Base-by-base conservation (phyloP, 345 rosid species). In the Populus ilicifolia region DNA sequence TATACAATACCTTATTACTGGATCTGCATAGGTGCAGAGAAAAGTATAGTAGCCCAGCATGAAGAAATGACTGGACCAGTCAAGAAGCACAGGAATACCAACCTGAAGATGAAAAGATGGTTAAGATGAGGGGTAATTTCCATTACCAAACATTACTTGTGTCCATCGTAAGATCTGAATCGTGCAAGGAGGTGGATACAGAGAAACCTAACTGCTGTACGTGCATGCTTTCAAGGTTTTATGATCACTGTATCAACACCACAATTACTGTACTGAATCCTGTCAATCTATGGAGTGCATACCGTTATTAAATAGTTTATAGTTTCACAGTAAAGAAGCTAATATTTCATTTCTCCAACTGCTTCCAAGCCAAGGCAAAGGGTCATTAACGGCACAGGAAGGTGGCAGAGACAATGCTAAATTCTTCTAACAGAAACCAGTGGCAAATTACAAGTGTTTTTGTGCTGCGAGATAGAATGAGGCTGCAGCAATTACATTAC, bases 61-160 rank as follows among this genome's bases (percentile, higher is more conserved):
- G 87, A 90, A 86, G 83, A 89, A 93, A 80, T 93, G 97, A 70
- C 86, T 88, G 33, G 88, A 89, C 98, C 99, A 95, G 78, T 93
- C 92, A 1, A 93, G 83, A 67, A 95, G 93, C 78, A 87, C 93
- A 36, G 89, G 89, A 61, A 90, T 80, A 21, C 95, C 97, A 46
- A 93, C 99, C 97, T 93, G 89, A 77, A 69, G 35, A 48, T 44
- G 36, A 71, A 13, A 48, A 20, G 29, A 46, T 33, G 14, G 6
- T 46, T 62, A 36, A 52, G n/a, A 52, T 56, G 41, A 69, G 38
- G 14, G 29, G 36, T 46, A 64, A 12, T 27, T 67, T 35, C 30
- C 71, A 54, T 46, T 52, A 41, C 8, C 14, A 13, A 64, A 25
- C 68, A 25, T 59, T n/a, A 29, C 8, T 43, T 69, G 9, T 3